Conservation (phyloP, 306 rosid species). For the Gleditsia sinensis region DNA sequence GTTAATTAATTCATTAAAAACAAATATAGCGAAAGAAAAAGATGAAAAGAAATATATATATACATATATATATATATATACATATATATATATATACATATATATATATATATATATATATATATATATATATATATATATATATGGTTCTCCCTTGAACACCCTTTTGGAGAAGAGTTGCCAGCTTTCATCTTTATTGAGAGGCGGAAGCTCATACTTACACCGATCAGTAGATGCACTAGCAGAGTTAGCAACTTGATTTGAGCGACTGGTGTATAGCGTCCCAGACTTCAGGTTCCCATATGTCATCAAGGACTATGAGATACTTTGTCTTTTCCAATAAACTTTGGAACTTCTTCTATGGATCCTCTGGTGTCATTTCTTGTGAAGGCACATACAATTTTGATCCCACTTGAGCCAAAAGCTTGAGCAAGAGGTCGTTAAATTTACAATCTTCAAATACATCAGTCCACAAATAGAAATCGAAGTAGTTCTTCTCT, state of each 20-base stretch:
- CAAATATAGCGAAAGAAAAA: too few relatives aligned
- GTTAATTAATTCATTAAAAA: too few relatives aligned
- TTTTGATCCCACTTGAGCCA: too few relatives aligned
- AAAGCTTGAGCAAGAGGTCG: neutral
- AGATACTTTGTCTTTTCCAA: neutral
- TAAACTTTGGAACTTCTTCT: neutral
- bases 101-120: too few relatives aligned
- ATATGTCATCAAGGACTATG: slow-evolving; percentile 28
- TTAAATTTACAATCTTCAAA: neutral
- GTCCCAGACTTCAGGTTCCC: neutral
- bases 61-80: too few relatives aligned
- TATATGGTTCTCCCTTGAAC: neutral
- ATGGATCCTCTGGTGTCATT: neutral
- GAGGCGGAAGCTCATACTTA: neutral
- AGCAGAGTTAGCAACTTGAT: neutral
- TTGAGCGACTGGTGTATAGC: neutral
- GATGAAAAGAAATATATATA: too few relatives aligned
- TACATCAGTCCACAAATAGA: neutral
- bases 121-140: too few relatives aligned
- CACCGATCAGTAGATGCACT: neutral
- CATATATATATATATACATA: too few relatives aligned
- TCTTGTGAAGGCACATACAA: neutral
- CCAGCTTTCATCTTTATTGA: slow-evolving; percentile 4
- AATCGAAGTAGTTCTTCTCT: neutral
- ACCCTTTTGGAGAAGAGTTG: slow-evolving; percentile 26